phyloP scores from a whole-genome alignment of 345 rosid genomes.

The Citrus medica region DNA sequence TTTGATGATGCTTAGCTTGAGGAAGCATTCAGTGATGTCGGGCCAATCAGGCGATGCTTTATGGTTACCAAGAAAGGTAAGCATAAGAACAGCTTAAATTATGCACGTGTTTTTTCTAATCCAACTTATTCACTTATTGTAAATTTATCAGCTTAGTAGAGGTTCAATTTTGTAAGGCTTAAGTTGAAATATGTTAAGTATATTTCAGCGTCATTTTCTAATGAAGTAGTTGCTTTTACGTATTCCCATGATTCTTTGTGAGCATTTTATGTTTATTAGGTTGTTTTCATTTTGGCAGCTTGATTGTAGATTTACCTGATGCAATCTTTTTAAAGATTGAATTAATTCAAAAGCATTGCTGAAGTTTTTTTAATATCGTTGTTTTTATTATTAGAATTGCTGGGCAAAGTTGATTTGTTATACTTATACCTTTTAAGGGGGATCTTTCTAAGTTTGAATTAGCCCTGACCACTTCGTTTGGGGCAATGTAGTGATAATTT shows the following conservation, averaged over 20 bases:
- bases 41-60: constrained; percentile 91
- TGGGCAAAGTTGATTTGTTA: neutral
- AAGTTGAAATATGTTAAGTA: neutral
- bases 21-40: constrained; percentile 83
- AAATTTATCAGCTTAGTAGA: neutral
- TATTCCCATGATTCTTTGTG: no score
- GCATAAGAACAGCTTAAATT: neutral
- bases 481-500: neutral
- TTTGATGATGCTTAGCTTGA: constrained; percentile 52
- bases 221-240: neutral
- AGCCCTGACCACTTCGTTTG: neutral
- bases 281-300: neutral
- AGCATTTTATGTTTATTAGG: neutral
- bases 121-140: neutral
- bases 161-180: neutral
- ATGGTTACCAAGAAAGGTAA: constrained; percentile 77
- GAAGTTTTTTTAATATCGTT: neutral
- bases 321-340: neutral
- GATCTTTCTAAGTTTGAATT: neutral
- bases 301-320: neutral
- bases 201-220: neutral
- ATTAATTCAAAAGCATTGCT: neutral
- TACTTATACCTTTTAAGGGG: neutral
- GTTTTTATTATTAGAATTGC: neutral
- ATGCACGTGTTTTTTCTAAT: neutral